A percentile compares a stretch with the other conserved stretches of the same genome.
phyloP scores from a whole-genome alignment of 2,329 filamentous ascomycete genomes.

The Exophiala viscosa region DNA sequence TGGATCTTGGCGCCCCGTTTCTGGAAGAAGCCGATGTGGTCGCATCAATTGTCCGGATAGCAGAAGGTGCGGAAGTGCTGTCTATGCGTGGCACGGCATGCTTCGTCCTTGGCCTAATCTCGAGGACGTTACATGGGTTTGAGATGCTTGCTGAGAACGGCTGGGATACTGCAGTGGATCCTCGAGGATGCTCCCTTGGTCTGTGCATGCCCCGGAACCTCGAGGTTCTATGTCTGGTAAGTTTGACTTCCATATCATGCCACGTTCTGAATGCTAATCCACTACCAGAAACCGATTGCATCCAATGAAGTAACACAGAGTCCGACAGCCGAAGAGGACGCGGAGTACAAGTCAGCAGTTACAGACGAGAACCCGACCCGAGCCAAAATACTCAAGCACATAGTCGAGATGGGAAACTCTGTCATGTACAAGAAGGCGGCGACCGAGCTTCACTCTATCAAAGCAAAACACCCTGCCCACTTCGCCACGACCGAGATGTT shows the following conservation, averaged over 20 bases:
- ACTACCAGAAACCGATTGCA: slow-evolving; percentile 15
- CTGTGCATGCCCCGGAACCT: slow-evolving; percentile 82
- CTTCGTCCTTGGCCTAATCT: slow-evolving; percentile 90
- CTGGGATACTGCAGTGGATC: slow-evolving; percentile 88
- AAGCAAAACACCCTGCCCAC: slow-evolving; percentile 66
- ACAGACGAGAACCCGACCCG: slow-evolving; percentile 61
- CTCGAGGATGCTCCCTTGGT: slow-evolving; percentile 76
- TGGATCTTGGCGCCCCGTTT: slow-evolving; percentile 94
- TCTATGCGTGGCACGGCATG: slow-evolving; percentile 93
- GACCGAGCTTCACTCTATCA: slow-evolving; percentile 70
- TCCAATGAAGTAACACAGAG: slow-evolving; percentile 34
- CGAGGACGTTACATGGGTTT: slow-evolving; percentile 83
- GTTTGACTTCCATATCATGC: slow-evolving; percentile 20
- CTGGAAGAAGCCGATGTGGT: slow-evolving; percentile 88
- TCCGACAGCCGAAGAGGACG: slow-evolving; percentile 44
- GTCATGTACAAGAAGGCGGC: slow-evolving; percentile 86
- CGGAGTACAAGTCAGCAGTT: slow-evolving; percentile 55
- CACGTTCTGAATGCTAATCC: slow-evolving; percentile 4
- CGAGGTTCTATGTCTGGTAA: slow-evolving; percentile 66
- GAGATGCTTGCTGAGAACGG: slow-evolving; percentile 85
- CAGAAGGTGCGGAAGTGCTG: slow-evolving; percentile 82
- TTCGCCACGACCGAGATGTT: slow-evolving; percentile 78
- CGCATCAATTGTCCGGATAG: slow-evolving; percentile 79
- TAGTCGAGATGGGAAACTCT: slow-evolving; percentile 87
- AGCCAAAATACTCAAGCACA: slow-evolving; percentile 73